Evolutionary conservation across 1,139 yeast species (phyloP).

Genomic region (Geotrichum reessii): DNA sequence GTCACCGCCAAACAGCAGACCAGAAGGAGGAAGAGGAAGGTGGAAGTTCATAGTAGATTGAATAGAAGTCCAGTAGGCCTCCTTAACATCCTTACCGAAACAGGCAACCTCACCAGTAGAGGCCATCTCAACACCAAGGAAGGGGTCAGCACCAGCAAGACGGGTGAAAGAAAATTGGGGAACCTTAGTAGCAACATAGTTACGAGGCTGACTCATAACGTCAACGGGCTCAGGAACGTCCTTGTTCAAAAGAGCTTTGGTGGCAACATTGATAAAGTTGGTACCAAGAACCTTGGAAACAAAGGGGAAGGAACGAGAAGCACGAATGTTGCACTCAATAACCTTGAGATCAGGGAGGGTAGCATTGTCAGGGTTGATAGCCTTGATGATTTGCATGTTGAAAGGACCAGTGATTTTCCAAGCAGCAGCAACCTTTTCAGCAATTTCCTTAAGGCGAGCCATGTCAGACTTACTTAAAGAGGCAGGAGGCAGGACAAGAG

Average conservation of each 20-base stretch:
- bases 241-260: slow-evolving; percentile 72
- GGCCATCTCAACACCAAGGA: slow-evolving; percentile 97
- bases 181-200: slow-evolving; percentile 91
- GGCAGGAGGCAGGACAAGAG: slow-evolving; percentile 93
- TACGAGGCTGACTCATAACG: slow-evolving; percentile 70
- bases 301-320: slow-evolving; percentile 97
- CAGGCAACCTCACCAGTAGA: slow-evolving; percentile 98
- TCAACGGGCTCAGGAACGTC: slow-evolving; percentile 84
- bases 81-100: slow-evolving; percentile 76
- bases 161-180: slow-evolving; percentile 98
- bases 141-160: slow-evolving; percentile 98
- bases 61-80: slow-evolving; percentile 96
- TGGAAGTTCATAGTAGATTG: slow-evolving; percentile 96
- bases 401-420: slow-evolving; percentile 96
- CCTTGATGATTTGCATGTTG: slow-evolving; percentile 92
- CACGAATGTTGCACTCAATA: slow-evolving; percentile 97
- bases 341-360: slow-evolving; percentile 77
- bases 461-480: slow-evolving; percentile 80
- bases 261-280: slow-evolving; percentile 92
- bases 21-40: slow-evolving; percentile 84
- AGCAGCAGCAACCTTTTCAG: slow-evolving; percentile 89
- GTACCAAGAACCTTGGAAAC: slow-evolving; percentile 92
- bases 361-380: slow-evolving; percentile 67
- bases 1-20: slow-evolving; percentile 92
- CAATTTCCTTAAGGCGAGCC: slow-evolving; percentile 83